Conservation (phyloP, 345 rosid species). For the Dipteronia dyeriana region DNA sequence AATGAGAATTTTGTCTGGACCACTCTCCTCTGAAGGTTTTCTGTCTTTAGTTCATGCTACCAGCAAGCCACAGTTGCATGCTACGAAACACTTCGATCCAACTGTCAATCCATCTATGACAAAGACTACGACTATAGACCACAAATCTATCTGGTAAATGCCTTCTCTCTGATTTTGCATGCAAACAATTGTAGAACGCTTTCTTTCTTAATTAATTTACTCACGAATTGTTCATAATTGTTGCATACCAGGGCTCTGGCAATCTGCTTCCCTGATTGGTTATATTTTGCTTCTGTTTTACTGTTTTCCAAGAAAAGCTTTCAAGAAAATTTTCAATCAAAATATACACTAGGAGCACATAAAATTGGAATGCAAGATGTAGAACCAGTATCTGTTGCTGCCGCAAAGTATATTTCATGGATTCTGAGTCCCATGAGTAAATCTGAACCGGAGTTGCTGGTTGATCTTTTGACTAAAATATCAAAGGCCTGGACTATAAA, state of each 20-base stretch:
- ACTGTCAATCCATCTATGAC: slow-evolving; percentile 26
- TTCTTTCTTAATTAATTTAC: neutral
- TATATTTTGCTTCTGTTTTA: slow-evolving; percentile 62
- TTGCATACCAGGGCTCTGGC: slow-evolving; percentile 74
- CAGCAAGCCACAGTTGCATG: slow-evolving; percentile 22
- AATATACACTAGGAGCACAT: slow-evolving; percentile 23
- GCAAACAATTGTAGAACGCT: neutral
- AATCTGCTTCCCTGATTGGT: slow-evolving; percentile 80
- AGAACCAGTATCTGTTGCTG: slow-evolving; percentile 38
- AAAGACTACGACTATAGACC: slow-evolving; percentile 39
- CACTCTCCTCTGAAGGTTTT: slow-evolving; percentile 45
- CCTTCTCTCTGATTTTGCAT: slow-evolving; percentile 13
- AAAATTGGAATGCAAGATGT: slow-evolving; percentile 22
- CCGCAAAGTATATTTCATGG: slow-evolving; percentile 78
- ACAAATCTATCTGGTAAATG: slow-evolving; percentile 65
- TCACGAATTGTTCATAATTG: neutral
- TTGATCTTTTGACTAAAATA: slow-evolving; percentile 45
- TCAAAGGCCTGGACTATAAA: slow-evolving; percentile 49
- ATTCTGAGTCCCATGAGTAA: slow-evolving; percentile 53
- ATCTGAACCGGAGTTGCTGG: slow-evolving; percentile 47
- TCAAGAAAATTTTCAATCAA: slow-evolving; percentile 21
- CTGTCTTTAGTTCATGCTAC: slow-evolving; percentile 41
- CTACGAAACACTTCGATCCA: slow-evolving; percentile 23
- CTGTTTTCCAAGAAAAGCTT: slow-evolving; percentile 47
- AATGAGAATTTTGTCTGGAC: slow-evolving; percentile 53